Conservation (phyloP, 2,329 filamentous ascomycete genomes). For the Diaporthe sp. region DNA sequence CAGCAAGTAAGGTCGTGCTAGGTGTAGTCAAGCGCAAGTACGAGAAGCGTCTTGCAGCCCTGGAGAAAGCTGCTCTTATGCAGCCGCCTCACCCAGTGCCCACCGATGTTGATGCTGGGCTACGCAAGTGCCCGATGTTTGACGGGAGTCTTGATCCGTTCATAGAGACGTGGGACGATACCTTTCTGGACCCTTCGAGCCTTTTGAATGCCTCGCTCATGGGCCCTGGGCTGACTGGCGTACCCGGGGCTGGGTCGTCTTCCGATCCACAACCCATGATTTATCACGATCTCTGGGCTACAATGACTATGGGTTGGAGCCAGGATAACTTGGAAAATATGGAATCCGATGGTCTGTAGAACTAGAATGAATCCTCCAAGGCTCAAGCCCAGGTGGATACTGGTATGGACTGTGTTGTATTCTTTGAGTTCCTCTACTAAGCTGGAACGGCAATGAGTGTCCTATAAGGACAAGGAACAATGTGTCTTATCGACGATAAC, state of each 20-base stretch:
- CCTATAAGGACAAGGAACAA: too few relatives aligned
- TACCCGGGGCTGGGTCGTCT: conserved; percentile 8
- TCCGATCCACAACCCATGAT: conserved; percentile 38
- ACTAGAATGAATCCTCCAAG: neutral
- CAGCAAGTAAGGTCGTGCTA: conserved; percentile 58
- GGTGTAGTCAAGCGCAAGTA: conserved; percentile 59
- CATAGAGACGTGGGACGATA: conserved; percentile 56
- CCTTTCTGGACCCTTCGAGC: conserved; percentile 37
- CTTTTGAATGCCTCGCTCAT: conserved; percentile 10
- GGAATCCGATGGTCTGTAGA: conserved; percentile 2
- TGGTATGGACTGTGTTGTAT: too few relatives aligned
- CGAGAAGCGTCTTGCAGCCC: conserved; percentile 49
- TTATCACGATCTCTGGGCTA: conserved; percentile 59
- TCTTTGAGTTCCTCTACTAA: too few relatives aligned
- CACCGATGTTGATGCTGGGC: conserved; percentile 37
- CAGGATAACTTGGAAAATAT: conserved; percentile 19
- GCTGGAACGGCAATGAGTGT: too few relatives aligned
- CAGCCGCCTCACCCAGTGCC: conserved; percentile 26
- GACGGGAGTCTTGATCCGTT: conserved; percentile 61
- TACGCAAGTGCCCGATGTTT: conserved; percentile 59
- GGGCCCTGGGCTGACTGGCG: conserved; percentile 8
- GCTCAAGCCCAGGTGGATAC: neutral
- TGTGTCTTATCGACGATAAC: too few relatives aligned
- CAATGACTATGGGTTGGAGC: conserved; percentile 60
- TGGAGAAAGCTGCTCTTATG: conserved; percentile 38